phyloP scores from a whole-genome alignment of 2,329 filamentous ascomycete species.

The Alternaria brassicicola region DNA sequence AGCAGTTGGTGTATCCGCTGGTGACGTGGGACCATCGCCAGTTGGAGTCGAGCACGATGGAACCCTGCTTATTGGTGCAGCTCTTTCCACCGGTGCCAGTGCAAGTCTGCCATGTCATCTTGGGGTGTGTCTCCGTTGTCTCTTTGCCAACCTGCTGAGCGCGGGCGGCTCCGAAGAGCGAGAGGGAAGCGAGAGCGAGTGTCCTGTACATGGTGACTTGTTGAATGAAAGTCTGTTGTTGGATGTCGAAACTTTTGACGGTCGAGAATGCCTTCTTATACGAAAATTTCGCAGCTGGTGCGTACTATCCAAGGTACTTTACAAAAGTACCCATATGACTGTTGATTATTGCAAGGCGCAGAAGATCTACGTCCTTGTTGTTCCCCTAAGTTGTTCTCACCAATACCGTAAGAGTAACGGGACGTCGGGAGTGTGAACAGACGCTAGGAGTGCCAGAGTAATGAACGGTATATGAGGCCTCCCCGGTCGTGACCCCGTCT shows the following conservation, averaged over 20 bases:
- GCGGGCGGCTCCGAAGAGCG: conserved; percentile 47
- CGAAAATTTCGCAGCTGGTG: conserved; percentile 15
- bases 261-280: conserved; percentile 33
- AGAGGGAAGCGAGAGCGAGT: conserved; percentile 49
- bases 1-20: conserved; percentile 57
- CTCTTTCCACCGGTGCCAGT: conserved; percentile 48
- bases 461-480: conserved; percentile 47
- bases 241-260: conserved; percentile 29
- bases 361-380: conserved; percentile 21
- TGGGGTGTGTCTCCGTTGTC: conserved; percentile 51
- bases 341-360: conserved; percentile 24
- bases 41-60: conserved; percentile 55
- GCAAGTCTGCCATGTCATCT: conserved; percentile 49
- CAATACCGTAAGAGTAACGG: conserved; percentile 38
- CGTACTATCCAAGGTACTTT: conserved; percentile 21
- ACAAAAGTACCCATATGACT: conserved; percentile 23
- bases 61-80: conserved; percentile 47
- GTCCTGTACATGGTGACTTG: conserved; percentile 48
- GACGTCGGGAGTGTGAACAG: conserved; percentile 37
- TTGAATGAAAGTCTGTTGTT: conserved; percentile 32
- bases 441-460: conserved; percentile 28
- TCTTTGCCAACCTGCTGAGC: conserved; percentile 53
- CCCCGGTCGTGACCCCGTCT: conserved; percentile 24
- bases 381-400: conserved; percentile 21
- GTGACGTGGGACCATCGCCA: conserved; percentile 58